Evolutionary conservation across 306 rosid species (phyloP).

Genomic region (Psophocarpus tetragonolobus): DNA sequence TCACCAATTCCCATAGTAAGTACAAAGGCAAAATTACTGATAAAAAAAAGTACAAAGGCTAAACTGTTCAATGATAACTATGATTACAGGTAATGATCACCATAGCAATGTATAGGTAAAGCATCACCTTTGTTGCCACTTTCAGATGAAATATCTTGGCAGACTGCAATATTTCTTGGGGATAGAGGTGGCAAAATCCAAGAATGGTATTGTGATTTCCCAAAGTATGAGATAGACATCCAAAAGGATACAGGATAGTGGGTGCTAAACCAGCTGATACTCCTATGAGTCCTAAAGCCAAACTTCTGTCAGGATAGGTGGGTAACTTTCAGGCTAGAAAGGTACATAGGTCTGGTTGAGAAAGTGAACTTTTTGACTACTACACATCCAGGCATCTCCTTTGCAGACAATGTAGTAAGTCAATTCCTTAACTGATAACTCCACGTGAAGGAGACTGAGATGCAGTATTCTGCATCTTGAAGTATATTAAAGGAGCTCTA

Average conservation of each 20-base stretch:
- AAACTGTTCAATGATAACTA: neutral
- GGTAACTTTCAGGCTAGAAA: neutral
- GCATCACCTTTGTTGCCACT: neutral
- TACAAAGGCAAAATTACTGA: neutral
- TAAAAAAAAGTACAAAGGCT: neutral
- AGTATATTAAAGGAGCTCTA: neutral
- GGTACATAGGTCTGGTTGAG: neutral
- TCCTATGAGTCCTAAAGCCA: neutral
- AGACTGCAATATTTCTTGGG: neutral
- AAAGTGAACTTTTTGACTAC: neutral
- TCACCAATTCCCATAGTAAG: neutral
- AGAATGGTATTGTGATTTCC: neutral
- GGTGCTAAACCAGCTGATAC: neutral
- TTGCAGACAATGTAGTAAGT: neutral
- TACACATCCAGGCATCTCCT: neutral
- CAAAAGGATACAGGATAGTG: neutral
- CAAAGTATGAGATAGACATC: neutral
- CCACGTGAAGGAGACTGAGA: neutral
- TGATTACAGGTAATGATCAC: neutral
- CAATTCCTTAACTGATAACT: neutral
- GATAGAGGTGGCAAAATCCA: neutral
- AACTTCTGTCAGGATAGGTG: neutral
- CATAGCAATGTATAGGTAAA: neutral
- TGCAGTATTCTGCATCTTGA: neutral
- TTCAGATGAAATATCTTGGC: neutral